Evolutionary conservation across 2,329 filamentous ascomycete species (phyloP).

Genomic region (Paecilomyces dactylethromorphus): DNA sequence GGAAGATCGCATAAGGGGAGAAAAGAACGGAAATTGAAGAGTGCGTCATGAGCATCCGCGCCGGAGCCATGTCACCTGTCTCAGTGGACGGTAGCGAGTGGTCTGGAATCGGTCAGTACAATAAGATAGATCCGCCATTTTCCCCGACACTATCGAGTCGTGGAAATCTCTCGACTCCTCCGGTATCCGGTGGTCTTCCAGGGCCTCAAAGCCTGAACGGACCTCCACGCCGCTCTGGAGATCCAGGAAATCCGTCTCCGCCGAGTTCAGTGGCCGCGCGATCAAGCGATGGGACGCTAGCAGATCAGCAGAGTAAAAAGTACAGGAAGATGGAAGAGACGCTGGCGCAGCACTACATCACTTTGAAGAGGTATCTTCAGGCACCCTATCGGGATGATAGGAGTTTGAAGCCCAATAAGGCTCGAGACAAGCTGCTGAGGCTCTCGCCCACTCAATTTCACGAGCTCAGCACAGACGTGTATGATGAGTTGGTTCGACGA

Average conservation of each 20-base stretch:
- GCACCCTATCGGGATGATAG: constrained; percentile 67
- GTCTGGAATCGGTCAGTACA: constrained; percentile 64
- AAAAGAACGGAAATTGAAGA: not conserved
- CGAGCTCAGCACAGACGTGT: constrained; percentile 95
- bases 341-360: constrained; percentile 72
- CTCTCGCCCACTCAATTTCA: constrained; percentile 91
- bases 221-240: constrained; percentile 18
- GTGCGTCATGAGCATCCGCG: constrained; percentile 58
- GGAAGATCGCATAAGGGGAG: not conserved
- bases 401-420: constrained; percentile 74
- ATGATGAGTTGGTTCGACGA: constrained; percentile 83
- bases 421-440: constrained; percentile 86
- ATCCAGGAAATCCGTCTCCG: constrained; percentile 54
- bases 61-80: constrained; percentile 73
- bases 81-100: constrained; percentile 78
- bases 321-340: constrained; percentile 58
- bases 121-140: constrained; percentile 36
- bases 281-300: constrained; percentile 73
- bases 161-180: constrained; percentile 57
- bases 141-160: constrained; percentile 45
- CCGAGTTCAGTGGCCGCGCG: constrained; percentile 71
- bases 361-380: constrained; percentile 69
- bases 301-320: constrained; percentile 57
- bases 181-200: constrained; percentile 55
- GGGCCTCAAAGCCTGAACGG: constrained; percentile 51